Percentiles rank a stretch among this genome's conserved stretches.
phyloP scores from a whole-genome alignment of 805 yeast genomes.

The Sugiyamaella lignohabitans region DNA sequence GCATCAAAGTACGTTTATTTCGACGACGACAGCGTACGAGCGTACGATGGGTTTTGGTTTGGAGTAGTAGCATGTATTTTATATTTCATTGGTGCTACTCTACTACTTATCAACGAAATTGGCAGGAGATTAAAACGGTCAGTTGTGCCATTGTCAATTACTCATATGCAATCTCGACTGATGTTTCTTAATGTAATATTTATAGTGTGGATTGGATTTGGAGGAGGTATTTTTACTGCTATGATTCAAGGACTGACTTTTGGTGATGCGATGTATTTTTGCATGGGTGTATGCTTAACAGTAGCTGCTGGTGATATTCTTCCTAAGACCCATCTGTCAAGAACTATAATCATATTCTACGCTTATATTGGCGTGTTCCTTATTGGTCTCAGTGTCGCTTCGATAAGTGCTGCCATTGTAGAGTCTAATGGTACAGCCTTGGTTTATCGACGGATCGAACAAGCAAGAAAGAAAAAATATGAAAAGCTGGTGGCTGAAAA shows the following conservation, averaged over 20 bases:
- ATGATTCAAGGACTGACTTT: slow-evolving; percentile 41
- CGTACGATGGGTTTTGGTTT: slow-evolving; percentile 62
- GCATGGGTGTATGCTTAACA: slow-evolving; percentile 67
- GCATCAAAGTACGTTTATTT: slow-evolving; percentile 33
- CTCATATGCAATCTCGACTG: slow-evolving; percentile 60
- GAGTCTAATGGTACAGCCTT: slow-evolving; percentile 57
- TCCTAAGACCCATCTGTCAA: slow-evolving; percentile 48
- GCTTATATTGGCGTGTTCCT: slow-evolving; percentile 64
- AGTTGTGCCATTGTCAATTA: slow-evolving; percentile 64
- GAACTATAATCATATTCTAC: slow-evolving; percentile 54
- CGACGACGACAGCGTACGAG: slow-evolving; percentile 19
- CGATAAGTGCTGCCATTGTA: slow-evolving; percentile 59
- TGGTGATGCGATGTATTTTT: slow-evolving; percentile 66
- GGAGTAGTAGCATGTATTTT: slow-evolving; percentile 60
- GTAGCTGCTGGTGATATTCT: slow-evolving; percentile 74
- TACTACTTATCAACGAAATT: slow-evolving; percentile 50
- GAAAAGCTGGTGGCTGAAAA: slow-evolving; percentile 16
- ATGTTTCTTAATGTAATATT: slow-evolving; percentile 65
- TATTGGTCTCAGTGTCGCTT: slow-evolving; percentile 66
- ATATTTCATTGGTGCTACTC: slow-evolving; percentile 50
- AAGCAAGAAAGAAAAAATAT: slow-evolving; percentile 36
- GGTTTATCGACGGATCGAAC: slow-evolving; percentile 60
- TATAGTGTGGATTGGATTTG: slow-evolving; percentile 65
- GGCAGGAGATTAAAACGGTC: slow-evolving; percentile 58
- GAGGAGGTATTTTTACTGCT: slow-evolving; percentile 52